Conservation (phyloP, 2,329 filamentous ascomycete species). For the Fusarium citri region DNA sequence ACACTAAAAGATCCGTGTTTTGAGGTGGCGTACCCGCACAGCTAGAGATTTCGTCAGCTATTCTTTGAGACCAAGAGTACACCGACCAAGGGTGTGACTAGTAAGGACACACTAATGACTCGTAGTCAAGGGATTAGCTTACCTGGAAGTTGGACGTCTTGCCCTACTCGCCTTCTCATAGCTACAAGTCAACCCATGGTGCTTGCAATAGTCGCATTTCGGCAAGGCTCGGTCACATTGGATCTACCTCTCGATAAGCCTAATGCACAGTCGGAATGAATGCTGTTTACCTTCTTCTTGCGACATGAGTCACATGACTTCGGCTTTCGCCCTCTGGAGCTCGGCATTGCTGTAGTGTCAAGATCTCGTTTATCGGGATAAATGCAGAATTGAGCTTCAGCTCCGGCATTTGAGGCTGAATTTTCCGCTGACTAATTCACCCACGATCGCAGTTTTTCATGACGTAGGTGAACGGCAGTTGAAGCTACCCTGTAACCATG, state of each 20-base stretch:
- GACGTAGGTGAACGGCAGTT: neutral
- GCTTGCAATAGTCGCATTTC: slow-evolving; percentile 12
- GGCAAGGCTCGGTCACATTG: slow-evolving; percentile 6
- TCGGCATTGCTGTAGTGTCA: neutral
- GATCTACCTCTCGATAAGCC: neutral
- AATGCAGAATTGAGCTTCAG: neutral
- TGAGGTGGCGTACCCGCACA: neutral
- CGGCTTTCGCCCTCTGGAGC: neutral
- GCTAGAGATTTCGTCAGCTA: neutral
- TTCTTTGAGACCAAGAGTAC: too few species aligned
- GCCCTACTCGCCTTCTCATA: neutral
- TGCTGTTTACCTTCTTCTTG: neutral
- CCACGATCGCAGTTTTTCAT: too few species aligned
- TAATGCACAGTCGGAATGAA: fast-evolving
- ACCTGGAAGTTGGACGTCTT: fast-evolving
- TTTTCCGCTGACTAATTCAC: neutral
- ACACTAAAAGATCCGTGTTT: fast-evolving
- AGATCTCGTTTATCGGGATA: neutral
- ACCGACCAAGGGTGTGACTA: too few species aligned
- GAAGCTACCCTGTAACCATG: neutral
- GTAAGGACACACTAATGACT: too few species aligned
- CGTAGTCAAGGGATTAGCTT: neutral
- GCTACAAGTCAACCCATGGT: neutral
- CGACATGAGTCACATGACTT: slow-evolving; percentile 15
- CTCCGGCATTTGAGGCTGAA: neutral